phyloP scores from a whole-genome alignment of 2,329 filamentous ascomycete genomes.

The Amylocarpus encephaloides region DNA sequence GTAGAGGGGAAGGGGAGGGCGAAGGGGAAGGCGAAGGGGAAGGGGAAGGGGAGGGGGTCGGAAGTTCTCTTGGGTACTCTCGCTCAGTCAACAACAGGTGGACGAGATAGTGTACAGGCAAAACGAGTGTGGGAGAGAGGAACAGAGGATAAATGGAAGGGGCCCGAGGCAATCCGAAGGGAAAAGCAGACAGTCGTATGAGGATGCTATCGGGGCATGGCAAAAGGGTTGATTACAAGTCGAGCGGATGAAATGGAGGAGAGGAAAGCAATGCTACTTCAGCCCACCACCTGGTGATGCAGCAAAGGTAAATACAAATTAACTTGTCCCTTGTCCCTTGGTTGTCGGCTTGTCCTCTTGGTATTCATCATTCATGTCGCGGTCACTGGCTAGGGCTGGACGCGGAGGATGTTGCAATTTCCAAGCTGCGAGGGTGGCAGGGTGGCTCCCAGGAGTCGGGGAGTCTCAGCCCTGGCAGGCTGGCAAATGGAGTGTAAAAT shows the following conservation, averaged over 20 bases:
- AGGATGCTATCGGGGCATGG: slow-evolving; percentile 2
- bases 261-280: slow-evolving; percentile 5
- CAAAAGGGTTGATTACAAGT: slow-evolving; percentile 2
- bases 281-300: slow-evolving; percentile 6
- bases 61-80: background rate
- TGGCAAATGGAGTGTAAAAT: too few species aligned
- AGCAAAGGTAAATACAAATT: slow-evolving; percentile 5
- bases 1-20: background rate
- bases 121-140: background rate
- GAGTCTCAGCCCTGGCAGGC: too few species aligned
- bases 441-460: too few species aligned
- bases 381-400: too few species aligned
- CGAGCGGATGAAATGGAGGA: slow-evolving; percentile 1
- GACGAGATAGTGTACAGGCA: background rate
- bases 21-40: background rate
- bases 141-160: slow-evolving; percentile 1
- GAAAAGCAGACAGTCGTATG: background rate
- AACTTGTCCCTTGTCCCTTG: background rate
- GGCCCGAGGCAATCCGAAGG: background rate
- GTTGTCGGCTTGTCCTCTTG: too few species aligned
- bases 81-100: too few species aligned
- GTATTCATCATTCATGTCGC: too few species aligned
- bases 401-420: too few species aligned
- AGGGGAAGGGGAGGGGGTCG: background rate
- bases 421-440: too few species aligned